Conservation (phyloP, 495 filamentous ascomycete genomes). For the Daldinia childiae region DNA sequence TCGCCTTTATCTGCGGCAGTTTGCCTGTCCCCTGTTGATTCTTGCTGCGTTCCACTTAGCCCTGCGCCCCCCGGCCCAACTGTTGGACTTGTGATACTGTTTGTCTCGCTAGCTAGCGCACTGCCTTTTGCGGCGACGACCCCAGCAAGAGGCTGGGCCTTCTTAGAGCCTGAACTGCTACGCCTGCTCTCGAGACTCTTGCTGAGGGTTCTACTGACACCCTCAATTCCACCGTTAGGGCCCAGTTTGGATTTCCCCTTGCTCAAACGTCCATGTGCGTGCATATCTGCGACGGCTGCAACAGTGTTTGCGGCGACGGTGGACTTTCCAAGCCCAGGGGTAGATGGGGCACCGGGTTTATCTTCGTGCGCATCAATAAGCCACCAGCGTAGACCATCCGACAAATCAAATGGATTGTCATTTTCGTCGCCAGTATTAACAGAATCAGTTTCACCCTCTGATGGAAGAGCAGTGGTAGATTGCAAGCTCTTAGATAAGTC, state of each 20-base stretch:
- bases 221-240: conserved; percentile 65
- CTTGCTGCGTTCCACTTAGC: conserved; percentile 33
- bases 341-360: conserved; percentile 92
- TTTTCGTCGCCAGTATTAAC: conserved; percentile 73
- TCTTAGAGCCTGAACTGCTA: conserved; percentile 83
- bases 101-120: conserved; percentile 60
- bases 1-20: conserved; percentile 32
- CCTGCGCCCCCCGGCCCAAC: conserved; percentile 31
- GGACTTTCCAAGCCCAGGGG: conserved; percentile 85
- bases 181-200: conserved; percentile 90
- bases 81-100: conserved; percentile 57
- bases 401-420: conserved; percentile 97
- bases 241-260: conserved; percentile 59
- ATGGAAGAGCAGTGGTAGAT: conserved; percentile 36
- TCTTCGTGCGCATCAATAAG: conserved; percentile 93
- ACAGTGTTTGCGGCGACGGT: conserved; percentile 91
- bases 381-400: conserved; percentile 95
- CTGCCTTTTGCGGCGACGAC: conserved; percentile 52
- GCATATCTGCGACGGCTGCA: conserved; percentile 72
- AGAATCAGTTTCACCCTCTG: conserved; percentile 51
- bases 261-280: conserved; percentile 61
- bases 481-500: conserved; percentile 80
- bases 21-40: conserved; percentile 20
- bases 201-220: conserved; percentile 78
- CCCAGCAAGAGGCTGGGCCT: conserved; percentile 62